Evolutionary conservation across 1,284 basidiomycete species (phyloP).

Genomic region (Tilletia indica): DNA sequence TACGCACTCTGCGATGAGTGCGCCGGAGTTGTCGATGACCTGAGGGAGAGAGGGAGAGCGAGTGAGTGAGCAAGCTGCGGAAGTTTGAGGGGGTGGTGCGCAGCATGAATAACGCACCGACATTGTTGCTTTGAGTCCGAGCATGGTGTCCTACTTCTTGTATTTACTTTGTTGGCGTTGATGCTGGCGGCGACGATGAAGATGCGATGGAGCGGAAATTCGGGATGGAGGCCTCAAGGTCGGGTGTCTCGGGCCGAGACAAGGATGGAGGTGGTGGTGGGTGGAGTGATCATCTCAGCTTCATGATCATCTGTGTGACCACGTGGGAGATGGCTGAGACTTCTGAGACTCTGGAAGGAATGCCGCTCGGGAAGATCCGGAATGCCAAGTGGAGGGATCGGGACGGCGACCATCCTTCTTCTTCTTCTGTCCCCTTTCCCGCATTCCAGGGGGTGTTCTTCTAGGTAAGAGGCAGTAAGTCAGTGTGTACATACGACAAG

Average conservation of each 20-base stretch:
- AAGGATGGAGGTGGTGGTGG: no score
- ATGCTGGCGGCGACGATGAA: no score
- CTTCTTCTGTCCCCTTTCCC: not conserved
- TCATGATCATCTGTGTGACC: no score
- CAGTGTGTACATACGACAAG: no score
- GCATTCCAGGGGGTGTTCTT: no score
- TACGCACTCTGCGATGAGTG: slow-evolving; percentile 90
- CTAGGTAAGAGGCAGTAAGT: no score
- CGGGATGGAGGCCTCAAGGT: no score
- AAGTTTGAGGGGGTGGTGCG: not conserved
- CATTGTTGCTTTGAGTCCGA: slow-evolving; percentile 56
- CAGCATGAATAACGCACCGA: slow-evolving; percentile 28
- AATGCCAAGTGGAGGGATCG: not conserved
- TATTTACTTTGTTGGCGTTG: not conserved
- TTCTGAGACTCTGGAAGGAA: no score
- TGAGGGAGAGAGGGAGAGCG: slow-evolving; percentile 49
- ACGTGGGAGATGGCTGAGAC: not conserved
- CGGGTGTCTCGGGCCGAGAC: no score
- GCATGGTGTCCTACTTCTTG: slow-evolving; percentile 30
- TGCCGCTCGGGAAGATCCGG: no score
- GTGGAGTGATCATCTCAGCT: no score
- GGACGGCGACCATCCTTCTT: not conserved
- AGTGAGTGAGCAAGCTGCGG: not conserved
- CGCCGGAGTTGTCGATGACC: slow-evolving; percentile 99
- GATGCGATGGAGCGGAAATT: no score